Percentiles rank a stretch among this genome's conserved stretches.
These are phyloP conservation scores for Stramenopiles sp. DNA, from an alignment of 352 stramenopile species.

Conservation along the genomic window DNA sequence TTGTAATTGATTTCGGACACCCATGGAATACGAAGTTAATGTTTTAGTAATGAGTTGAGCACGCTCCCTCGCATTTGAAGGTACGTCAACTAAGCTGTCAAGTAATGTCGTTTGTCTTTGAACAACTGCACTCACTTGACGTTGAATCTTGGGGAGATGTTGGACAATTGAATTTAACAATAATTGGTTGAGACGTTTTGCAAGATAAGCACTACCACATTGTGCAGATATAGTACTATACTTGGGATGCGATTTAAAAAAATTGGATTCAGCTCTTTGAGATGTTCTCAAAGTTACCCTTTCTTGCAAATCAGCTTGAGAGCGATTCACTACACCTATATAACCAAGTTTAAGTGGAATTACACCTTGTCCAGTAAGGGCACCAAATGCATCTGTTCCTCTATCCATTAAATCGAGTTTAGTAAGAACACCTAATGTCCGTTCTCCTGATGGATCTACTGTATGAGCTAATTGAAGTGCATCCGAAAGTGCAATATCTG, in stretches of 20 bases:
- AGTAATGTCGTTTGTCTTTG: constrained; percentile 73
- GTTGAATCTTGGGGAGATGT: constrained; percentile 90
- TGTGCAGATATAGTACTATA: constrained; percentile 62
- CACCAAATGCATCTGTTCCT: constrained; percentile 60
- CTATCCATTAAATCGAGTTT: constrained; percentile 99
- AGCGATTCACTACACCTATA: constrained; percentile 90
- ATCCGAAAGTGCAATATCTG: constrained; percentile 91
- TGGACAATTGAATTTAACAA: constrained; percentile 96
- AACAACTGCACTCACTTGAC: constrained; percentile 74
- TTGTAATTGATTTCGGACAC: too few species aligned
- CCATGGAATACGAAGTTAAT: too few species aligned
- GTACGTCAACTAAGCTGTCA: too few species aligned
- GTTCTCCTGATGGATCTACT: constrained; percentile 46
- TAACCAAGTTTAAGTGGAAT: constrained; percentile 88
- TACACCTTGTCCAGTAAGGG: constrained; percentile 36
- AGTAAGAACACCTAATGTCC: constrained; percentile 94
- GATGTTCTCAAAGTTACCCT: constrained; percentile 67
- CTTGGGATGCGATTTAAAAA: constrained; percentile 79
- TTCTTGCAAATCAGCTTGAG: constrained; percentile 86
- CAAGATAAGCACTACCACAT: constrained; percentile 75
- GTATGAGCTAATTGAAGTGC: constrained; percentile 80
- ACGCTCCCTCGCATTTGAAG: too few species aligned
- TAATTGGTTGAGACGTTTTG: constrained; percentile 84
- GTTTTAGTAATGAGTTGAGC: too few species aligned
- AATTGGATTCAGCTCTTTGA: constrained; percentile 67